Percentiles rank a stretch among this genome's conserved stretches.
Evolutionary conservation across 768 basidiomycete species (phyloP).

Genomic region (Strobilomyces confusus): DNA sequence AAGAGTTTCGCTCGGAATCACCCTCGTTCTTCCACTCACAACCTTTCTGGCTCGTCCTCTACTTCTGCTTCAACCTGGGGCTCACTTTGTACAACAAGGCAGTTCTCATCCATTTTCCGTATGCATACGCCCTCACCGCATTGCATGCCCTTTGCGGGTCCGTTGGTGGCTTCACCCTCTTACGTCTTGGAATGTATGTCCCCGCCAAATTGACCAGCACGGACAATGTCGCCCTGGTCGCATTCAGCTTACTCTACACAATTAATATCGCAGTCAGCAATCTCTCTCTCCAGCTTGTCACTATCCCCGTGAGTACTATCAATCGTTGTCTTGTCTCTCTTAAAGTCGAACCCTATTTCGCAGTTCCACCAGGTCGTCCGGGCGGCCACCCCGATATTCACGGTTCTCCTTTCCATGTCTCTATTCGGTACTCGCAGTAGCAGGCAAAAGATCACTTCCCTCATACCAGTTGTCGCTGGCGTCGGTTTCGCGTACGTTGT

Average conservation of each 20-base stretch:
- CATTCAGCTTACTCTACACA: conserved; percentile 89
- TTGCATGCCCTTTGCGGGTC: conserved; percentile 85
- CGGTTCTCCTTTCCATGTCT: conserved; percentile 70
- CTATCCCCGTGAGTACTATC: conserved; percentile 67
- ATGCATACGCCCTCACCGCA: conserved; percentile 93
- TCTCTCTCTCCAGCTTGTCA: conserved; percentile 81
- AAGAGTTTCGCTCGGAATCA: conserved; percentile 7
- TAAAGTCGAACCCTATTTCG: not conserved
- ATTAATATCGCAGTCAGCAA: conserved; percentile 96
- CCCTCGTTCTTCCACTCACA: conserved; percentile 28
- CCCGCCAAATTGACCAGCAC: conserved; percentile 49
- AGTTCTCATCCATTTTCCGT: conserved; percentile 88
- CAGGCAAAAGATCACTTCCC: conserved; percentile 59
- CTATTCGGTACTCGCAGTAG: conserved; percentile 62
- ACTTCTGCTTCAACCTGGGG: conserved; percentile 87
- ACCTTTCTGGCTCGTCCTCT: conserved; percentile 67
- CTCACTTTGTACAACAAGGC: conserved; percentile 96
- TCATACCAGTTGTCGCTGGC: conserved; percentile 83
- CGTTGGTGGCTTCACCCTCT: conserved; percentile 69
- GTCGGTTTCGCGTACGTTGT: conserved; percentile 78
- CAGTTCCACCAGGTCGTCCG: conserved; percentile 98
- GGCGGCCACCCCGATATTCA: conserved; percentile 90
- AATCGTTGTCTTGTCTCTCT: not conserved
- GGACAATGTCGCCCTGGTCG: conserved; percentile 60
- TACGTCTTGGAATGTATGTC: conserved; percentile 53